phyloP scores from a whole-genome alignment of 108 stramenopile genomes.

The Nitzschia putrida region DNA sequence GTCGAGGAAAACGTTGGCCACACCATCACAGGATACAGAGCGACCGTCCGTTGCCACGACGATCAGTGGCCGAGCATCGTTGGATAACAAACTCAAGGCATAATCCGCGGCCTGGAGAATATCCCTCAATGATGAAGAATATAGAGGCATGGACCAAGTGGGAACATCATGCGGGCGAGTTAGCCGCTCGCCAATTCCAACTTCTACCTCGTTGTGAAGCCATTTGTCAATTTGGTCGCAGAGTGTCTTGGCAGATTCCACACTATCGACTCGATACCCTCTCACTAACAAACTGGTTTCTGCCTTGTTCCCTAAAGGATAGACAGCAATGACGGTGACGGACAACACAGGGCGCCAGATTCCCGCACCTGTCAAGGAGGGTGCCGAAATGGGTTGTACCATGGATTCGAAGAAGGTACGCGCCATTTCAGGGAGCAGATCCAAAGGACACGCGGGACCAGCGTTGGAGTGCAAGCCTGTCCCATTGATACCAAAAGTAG shows the following conservation, averaged over 20 bases:
- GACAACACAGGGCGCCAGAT: constrained; percentile 66
- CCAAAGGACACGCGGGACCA: constrained; percentile 52
- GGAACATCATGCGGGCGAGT: constrained; percentile 26
- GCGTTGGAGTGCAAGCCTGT: background rate
- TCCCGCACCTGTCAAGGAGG: constrained; percentile 10
- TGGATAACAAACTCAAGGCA: constrained; percentile 63
- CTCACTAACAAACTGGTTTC: constrained; percentile 68
- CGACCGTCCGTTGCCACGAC: constrained; percentile 72
- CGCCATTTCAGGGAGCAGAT: constrained; percentile 65
- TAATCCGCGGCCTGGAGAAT: constrained; percentile 76
- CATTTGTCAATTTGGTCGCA: constrained; percentile 59
- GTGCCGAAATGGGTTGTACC: constrained; percentile 53
- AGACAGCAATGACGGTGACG: constrained; percentile 81
- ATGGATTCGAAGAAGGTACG: constrained; percentile 61
- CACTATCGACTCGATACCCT: constrained; percentile 68
- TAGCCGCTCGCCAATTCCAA: constrained; percentile 65
- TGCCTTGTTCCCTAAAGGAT: constrained; percentile 48
- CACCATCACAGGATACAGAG: constrained; percentile 65
- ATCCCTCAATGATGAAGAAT: constrained; percentile 63
- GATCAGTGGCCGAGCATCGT: constrained; percentile 65
- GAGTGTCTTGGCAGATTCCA: constrained; percentile 49
- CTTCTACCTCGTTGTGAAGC: constrained; percentile 72
- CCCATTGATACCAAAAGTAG: constrained; percentile 50
- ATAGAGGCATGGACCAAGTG: constrained; percentile 41
- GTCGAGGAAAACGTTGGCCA: constrained; percentile 58